Base-by-base conservation (phyloP, 805 yeast genomes). In the Helenozyma baotianmanensis region DNA sequence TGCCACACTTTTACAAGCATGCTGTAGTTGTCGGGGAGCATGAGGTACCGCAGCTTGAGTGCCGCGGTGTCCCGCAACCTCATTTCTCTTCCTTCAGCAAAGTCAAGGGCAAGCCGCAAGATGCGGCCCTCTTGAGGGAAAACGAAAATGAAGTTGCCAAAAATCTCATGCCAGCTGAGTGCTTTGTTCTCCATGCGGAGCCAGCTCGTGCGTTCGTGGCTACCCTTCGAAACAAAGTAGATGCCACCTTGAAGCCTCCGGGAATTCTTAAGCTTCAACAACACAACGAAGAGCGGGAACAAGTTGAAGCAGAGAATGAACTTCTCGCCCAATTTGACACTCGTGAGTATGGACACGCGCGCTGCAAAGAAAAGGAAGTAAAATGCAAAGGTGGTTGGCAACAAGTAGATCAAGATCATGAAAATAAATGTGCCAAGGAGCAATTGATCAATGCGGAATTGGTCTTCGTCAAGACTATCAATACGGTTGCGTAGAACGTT, bases 301-400 rank as follows among this genome's bases (percentile, higher is more conserved):
- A 89, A 89, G 51, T 89, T 90, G 35, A 88, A 54, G 21, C 76
- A 54, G 6, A 89, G 76, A 42, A 86, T 67, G 0, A 67, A 30
- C 25, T 80, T 63, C 43, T 86, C 92, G 14, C 82, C 55, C 1
- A 63, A 31, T 13, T 80, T 78, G 23, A 74, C 61, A 1, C 68
- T 32, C 3, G 64, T 35, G 25, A 85, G 59, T 4, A 76, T 66
- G 0, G 68, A 41, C 22, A 87, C 49, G 34, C 88, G 65, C 4
- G 80, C 63, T 0, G 70, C 39, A 5, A 85, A 82, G 56, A 88
- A 90, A 14, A 80, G 74, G 12, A 78, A 45, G 51, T 92, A 92
- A 53, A 89, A 92, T 10, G 92, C 92, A 45, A 80, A 54, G 2
- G 87, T 82, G 0, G 99, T 92, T 1, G 98, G 98, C 30, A 88